Evolutionary conservation across 2,329 filamentous ascomycete species (phyloP).

Genomic region (Neopestalotiopsis sp.): DNA sequence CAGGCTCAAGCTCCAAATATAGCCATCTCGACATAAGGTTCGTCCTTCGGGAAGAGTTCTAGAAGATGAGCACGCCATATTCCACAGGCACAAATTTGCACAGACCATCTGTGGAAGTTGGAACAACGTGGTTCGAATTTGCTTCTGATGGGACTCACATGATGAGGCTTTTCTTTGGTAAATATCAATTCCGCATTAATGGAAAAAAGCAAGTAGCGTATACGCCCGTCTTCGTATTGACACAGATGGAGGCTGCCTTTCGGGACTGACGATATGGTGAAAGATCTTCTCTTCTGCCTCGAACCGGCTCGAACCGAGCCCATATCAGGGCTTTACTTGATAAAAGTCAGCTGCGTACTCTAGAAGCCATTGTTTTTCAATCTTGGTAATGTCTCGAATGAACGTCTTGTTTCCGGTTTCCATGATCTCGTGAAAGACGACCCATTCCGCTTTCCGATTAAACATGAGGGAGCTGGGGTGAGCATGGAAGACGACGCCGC

Average conservation of each 20-base stretch:
- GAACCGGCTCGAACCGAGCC: background rate
- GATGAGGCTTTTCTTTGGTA: background rate
- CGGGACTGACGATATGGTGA: background rate
- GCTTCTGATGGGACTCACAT: slow-evolving; percentile 2
- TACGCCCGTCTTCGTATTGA: background rate
- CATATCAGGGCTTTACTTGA: slow-evolving; percentile 51
- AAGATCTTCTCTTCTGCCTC: background rate
- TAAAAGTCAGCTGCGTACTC: slow-evolving; percentile 91
- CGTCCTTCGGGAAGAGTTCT: background rate
- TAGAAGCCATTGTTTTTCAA: slow-evolving; percentile 89
- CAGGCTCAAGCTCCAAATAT: background rate
- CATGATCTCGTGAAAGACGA: slow-evolving; percentile 92
- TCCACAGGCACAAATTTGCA: background rate
- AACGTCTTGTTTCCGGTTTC: slow-evolving; percentile 88
- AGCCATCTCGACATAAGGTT: background rate
- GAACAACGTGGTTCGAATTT: background rate
- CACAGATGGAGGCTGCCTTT: background rate
- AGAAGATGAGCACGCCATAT: background rate
- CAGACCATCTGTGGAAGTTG: background rate
- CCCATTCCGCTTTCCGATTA: slow-evolving; percentile 95
- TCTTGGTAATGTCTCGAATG: slow-evolving; percentile 90
- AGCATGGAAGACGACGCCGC: slow-evolving; percentile 78
- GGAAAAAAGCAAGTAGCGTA: background rate
- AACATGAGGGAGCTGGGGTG: slow-evolving; percentile 96
- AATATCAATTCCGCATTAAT: background rate